Base-by-base conservation (phyloP, 1,284 basidiomycete species). In the Puccinia novopanici region DNA sequence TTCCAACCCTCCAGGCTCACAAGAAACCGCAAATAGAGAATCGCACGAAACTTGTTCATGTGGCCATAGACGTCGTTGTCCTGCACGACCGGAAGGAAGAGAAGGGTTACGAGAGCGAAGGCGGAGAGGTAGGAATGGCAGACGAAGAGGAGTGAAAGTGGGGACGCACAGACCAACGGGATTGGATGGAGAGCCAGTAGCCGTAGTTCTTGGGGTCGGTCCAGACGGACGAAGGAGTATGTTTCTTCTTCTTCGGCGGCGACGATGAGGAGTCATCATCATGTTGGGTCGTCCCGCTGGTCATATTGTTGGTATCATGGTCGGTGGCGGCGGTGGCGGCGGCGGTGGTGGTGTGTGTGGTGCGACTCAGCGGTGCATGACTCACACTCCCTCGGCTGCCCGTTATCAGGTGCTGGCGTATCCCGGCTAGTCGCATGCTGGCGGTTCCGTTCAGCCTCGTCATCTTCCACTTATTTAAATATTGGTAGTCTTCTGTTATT, bases 1-100 rank as follows among this genome's bases (percentile, higher is more conserved):
- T n/a, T n/a, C n/a, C n/a, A n/a, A n/a, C n/a, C n/a, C n/a, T n/a
- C n/a, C n/a, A n/a, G n/a, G n/a, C n/a, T n/a, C n/a, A n/a, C n/a
- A n/a, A n/a, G n/a, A n/a, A n/a, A n/a, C n/a, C n/a, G n/a, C n/a
- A n/a, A n/a, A n/a, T n/a, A n/a, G n/a, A n/a, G n/a, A n/a, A n/a
- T n/a, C n/a, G n/a, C n/a, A n/a, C n/a, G n/a, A n/a, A n/a, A 77
- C 75, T 77, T 77, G 52, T 77, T 77, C 75, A 77, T 77, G 54
- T 77, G 75, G 19, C 75, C 75, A 45, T 77, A 77, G 12, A n/a
- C 34, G 34, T 77, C 75, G 45, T 77, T 77, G 54, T 77, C 75
- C 75, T 77, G 34, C 5, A 3, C 45, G 12, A 3, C 42, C 30
- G 12, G 45, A 19, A 3, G n/a, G 3, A 63, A 45, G n/a, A n/a